phyloP scores from a whole-genome alignment of 495 filamentous ascomycete genomes.

The Penicillium subrubescens region DNA sequence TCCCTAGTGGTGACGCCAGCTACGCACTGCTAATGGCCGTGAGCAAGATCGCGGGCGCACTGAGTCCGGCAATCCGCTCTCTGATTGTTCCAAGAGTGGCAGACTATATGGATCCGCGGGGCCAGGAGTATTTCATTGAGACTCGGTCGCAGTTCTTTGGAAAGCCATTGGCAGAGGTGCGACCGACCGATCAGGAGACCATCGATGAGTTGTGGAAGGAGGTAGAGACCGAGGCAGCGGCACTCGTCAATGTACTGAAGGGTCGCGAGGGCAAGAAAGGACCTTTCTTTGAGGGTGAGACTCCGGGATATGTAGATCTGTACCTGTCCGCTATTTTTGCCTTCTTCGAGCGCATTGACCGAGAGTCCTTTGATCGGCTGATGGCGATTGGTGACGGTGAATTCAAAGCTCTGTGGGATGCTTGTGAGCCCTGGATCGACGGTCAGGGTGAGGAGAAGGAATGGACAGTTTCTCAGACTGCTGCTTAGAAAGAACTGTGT shows the following conservation, averaged over 20 bases:
- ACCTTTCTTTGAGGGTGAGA: slow-evolving; percentile 36
- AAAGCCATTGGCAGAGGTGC: slow-evolving; percentile 35
- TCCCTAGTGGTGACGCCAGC: slow-evolving; percentile 38
- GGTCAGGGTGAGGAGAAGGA: slow-evolving; percentile 39
- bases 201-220: slow-evolving; percentile 19
- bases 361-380: slow-evolving; percentile 22
- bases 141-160: slow-evolving; percentile 34
- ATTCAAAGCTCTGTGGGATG: slow-evolving; percentile 26
- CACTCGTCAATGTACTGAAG: slow-evolving; percentile 26
- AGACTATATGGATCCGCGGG: slow-evolving; percentile 31
- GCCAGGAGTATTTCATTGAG: slow-evolving; percentile 33
- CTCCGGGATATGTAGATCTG: slow-evolving; percentile 31
- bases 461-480: slow-evolving; percentile 25
- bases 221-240: slow-evolving; percentile 16
- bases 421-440: slow-evolving; percentile 34
- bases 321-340: slow-evolving; percentile 21
- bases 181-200: slow-evolving; percentile 20
- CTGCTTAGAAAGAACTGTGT: not conserved
- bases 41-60: slow-evolving; percentile 47
- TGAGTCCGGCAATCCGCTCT: not conserved
- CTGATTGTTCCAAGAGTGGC: slow-evolving; percentile 28
- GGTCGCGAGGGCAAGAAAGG: slow-evolving; percentile 35
- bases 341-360: slow-evolving; percentile 28
- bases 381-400: slow-evolving; percentile 28
- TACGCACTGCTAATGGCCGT: slow-evolving; percentile 29